Base-by-base conservation (phyloP, 345 rosid genomes). In the Leavenworthia alabamica region DNA sequence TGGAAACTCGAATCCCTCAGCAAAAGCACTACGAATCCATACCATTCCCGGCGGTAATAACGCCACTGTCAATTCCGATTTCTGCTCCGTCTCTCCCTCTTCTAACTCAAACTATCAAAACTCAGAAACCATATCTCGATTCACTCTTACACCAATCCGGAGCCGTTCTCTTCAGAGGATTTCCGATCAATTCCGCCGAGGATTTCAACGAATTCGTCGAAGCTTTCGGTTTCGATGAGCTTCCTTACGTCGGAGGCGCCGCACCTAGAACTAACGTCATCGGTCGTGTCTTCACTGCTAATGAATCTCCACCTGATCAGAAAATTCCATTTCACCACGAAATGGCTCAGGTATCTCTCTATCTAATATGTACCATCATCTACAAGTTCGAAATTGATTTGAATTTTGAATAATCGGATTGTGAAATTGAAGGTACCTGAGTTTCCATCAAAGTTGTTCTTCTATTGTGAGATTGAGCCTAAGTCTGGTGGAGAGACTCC, bases 331-430 rank as follows among this genome's bases (percentile, higher is more conserved):
- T 89, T 58, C 95, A 92, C 78, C 98, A 91, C 43, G 96, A 91
- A 67, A 88, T 91, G 98, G 89, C 92, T 51, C 98, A 86, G 92
- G 98, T 82, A 20, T 20, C n/a, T n/a, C n/a, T n/a, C n/a, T n/a
- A n/a, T n/a, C 22, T 20, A 20, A 20, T 20, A n/a, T 20, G 22
- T 20, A 20, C 2, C 22, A 20, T 20, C 13, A 17, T 58, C 44
- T 60, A 23, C 20, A 32, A 10, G 36, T 32, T 6, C 22, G 55
- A 13, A 26, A 22, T 37, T 48, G 22, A 20, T 20, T 20, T 20
- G 22, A 20, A 20, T 20, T 20, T 20, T 20, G 22, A 20, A 20
- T 20, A 2, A 20, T 20, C 2, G 22, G 22, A 20, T 59, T 22
- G 11, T 47, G 7, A 2, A 20, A n/a, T 19, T 51, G n/a, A n/a